Evolutionary conservation across 306 rosid species (phyloP).

Genomic region (Luffa acutangula): DNA sequence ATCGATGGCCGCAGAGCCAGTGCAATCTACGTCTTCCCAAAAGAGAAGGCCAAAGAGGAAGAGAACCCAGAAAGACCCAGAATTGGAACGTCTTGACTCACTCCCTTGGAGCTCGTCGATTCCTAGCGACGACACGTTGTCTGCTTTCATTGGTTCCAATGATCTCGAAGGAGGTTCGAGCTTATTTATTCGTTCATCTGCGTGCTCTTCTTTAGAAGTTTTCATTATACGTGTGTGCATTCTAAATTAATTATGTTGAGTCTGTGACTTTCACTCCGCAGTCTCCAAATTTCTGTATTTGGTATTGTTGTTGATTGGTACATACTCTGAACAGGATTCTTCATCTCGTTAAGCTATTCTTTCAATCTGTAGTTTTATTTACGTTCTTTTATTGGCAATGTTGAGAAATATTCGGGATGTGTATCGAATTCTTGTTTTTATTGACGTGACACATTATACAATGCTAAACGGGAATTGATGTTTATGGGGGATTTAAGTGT

Average conservation of each 20-base stretch:
- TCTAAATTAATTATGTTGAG: background rate
- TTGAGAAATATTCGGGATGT: background rate
- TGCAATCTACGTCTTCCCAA: background rate
- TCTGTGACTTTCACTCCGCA: background rate
- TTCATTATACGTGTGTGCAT: background rate
- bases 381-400: background rate
- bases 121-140: conserved; percentile 34
- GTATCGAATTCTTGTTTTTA: background rate
- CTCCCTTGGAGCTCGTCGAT: conserved; percentile 61
- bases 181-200: background rate
- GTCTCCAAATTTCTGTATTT: background rate
- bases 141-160: conserved; percentile 44
- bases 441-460: background rate
- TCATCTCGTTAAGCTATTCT: background rate
- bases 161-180: conserved; percentile 82
- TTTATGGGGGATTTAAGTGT: background rate
- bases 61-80: conserved; percentile 22
- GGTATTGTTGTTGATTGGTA: background rate
- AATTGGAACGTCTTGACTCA: conserved; percentile 45
- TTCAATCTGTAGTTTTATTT: background rate
- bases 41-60: conserved; percentile 36
- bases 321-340: background rate
- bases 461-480: background rate
- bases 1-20: conserved; percentile 3
- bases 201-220: background rate